phyloP scores from a whole-genome alignment of 257 asterid species.

The Fraxinus cuspidata region DNA sequence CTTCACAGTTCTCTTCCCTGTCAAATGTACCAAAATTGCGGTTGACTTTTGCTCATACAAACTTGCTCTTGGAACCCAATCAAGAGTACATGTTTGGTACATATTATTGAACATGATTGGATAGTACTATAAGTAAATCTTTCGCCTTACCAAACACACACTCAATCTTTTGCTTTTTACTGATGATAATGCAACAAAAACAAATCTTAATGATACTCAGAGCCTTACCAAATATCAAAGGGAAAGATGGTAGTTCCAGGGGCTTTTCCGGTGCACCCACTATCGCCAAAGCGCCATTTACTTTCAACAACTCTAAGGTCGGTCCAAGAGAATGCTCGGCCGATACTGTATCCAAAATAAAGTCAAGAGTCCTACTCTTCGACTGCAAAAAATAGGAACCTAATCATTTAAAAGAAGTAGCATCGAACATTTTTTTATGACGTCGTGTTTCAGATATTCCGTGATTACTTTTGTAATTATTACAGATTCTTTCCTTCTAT shows the following conservation, averaged over 20 bases:
- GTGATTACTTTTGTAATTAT: too few species aligned
- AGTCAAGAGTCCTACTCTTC: constrained; percentile 61
- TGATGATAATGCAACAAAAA: background rate
- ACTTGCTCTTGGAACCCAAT: background rate
- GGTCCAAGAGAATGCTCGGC: constrained; percentile 80
- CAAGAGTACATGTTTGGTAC: too few species aligned
- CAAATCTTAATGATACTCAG: background rate
- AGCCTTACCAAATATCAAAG: constrained; percentile 62
- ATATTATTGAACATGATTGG: too few species aligned
- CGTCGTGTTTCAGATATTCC: too few species aligned
- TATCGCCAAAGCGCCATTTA: constrained; percentile 66
- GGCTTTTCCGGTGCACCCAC: constrained; percentile 92
- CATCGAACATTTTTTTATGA: background rate
- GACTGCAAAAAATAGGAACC: constrained; percentile 34
- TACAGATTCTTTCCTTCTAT: too few species aligned
- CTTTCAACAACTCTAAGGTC: constrained; percentile 57
- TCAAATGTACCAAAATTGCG: background rate
- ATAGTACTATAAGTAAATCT: too few species aligned
- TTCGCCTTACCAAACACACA: too few species aligned
- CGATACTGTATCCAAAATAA: constrained; percentile 69
- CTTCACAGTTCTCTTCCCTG: constrained; percentile 80
- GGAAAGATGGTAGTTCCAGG: constrained; percentile 73
- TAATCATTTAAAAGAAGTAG: background rate
- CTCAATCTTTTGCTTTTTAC: background rate
- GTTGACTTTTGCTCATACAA: background rate